Evolutionary conservation across 176 grass and related monocot species (phyloP).

Genomic region (Poa annua): DNA sequence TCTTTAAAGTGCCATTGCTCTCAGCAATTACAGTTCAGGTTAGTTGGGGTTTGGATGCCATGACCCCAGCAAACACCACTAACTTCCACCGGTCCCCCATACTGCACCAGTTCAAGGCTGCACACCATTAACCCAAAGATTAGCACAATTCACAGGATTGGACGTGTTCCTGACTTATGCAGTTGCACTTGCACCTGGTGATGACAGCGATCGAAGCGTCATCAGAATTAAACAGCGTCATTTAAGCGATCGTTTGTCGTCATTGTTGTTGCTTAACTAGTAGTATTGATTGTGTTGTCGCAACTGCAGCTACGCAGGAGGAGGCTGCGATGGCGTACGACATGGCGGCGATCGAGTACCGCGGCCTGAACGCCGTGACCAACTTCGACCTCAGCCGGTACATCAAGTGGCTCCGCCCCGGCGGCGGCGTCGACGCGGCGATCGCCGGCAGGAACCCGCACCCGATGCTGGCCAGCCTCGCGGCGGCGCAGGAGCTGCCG

Average conservation of each 20-base stretch:
- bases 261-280: neutral
- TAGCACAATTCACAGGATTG: conserved; percentile 10
- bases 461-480: conserved; percentile 38
- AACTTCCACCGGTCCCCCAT: conserved; percentile 49
- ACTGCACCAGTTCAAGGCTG: conserved; percentile 31
- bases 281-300: neutral
- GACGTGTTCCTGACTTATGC: neutral
- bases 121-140: conserved; percentile 26
- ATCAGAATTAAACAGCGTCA: neutral
- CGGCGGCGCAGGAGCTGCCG: conserved; percentile 31
- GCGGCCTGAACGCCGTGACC: conserved; percentile 86
- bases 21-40: conserved; percentile 31
- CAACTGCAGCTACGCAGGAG: conserved; percentile 75
- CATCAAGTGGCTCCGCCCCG: conserved; percentile 74
- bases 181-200: neutral
- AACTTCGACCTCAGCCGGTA: conserved; percentile 96
- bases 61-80: conserved; percentile 26
- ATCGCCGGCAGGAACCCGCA: conserved; percentile 35
- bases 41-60: conserved; percentile 50
- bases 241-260: neutral
- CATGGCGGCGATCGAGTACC: conserved; percentile 92
- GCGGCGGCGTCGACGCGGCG: neutral
- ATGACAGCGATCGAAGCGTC: neutral
- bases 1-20: neutral
- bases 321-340: conserved; percentile 94